Evolutionary conservation across 805 yeast genomes (phyloP).

Genomic region (Brettanomyces anomalus): DNA sequence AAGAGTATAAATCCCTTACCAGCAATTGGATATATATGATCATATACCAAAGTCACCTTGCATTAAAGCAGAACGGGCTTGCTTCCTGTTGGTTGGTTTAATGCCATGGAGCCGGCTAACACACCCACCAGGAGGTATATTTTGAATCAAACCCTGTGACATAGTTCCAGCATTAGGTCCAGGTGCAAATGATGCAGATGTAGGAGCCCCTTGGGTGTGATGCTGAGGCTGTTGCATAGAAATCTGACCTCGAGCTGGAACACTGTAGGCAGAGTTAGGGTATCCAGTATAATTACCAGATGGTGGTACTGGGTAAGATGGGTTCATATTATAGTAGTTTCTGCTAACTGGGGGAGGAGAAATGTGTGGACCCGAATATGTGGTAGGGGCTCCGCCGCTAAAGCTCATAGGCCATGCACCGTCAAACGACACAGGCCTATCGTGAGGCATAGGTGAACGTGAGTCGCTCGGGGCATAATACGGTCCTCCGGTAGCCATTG

Average conservation of each 20-base stretch:
- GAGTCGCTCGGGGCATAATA: too few relatives aligned
- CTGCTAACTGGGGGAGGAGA: too few relatives aligned
- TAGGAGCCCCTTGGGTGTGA: constrained; percentile 12
- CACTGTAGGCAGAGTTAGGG: constrained; percentile 1
- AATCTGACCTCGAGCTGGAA: neutral
- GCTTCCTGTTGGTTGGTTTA: constrained; percentile 37
- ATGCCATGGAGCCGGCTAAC: constrained; percentile 40
- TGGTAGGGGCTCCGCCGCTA: too few relatives aligned
- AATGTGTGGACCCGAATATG: too few relatives aligned
- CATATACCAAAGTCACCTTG: constrained; percentile 64
- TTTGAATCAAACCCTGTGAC: constrained; percentile 35
- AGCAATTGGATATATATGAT: too few relatives aligned
- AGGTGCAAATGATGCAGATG: neutral
- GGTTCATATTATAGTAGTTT: neutral
- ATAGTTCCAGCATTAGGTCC: constrained; percentile 6
- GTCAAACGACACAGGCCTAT: too few relatives aligned
- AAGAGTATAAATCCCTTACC: too few relatives aligned
- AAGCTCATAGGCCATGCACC: too few relatives aligned
- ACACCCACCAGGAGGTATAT: constrained; percentile 37
- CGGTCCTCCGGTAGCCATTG: too few relatives aligned
- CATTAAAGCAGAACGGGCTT: constrained; percentile 54
- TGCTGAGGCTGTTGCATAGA: constrained; percentile 1
- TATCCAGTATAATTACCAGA: neutral
- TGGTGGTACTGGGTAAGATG: neutral
- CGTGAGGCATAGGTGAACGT: too few relatives aligned